These are phyloP conservation scores for Neofusicoccum cordaticola DNA, from an alignment of 2,329 filamentous ascomycete species.

Conservation along the genomic window DNA sequence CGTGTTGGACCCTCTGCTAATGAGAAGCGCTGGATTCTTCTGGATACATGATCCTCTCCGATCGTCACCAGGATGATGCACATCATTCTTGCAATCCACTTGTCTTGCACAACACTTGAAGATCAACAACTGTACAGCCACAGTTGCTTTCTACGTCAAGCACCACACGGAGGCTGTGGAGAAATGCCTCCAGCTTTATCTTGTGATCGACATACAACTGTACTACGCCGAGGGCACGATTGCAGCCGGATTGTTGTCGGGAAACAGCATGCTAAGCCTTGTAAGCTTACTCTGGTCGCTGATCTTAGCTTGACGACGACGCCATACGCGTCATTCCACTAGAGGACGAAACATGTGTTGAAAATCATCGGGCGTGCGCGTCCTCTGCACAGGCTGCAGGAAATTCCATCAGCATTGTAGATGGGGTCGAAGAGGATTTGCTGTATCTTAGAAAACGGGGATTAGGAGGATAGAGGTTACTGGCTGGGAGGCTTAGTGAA, in stretches of 20 bases:
- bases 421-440: neutral
- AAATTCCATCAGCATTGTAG: neutral
- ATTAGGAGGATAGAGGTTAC: neutral
- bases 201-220: neutral
- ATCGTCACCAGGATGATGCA: neutral
- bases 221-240: neutral
- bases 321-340: conserved; percentile 6
- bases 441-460: neutral
- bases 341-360: neutral
- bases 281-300: conserved; percentile 5
- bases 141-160: neutral
- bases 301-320: neutral
- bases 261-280: conserved; percentile 5
- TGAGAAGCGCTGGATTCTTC: conserved; percentile 61
- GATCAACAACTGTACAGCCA: neutral
- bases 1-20: conserved; percentile 60
- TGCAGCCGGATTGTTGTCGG: neutral
- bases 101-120: neutral
- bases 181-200: neutral
- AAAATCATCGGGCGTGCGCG: neutral
- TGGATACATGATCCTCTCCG: conserved; percentile 1
- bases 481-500: neutral
- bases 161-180: neutral
- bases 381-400: neutral
- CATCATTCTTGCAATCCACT: neutral